Evolutionary conservation across 2,329 filamentous ascomycete species (phyloP).

Genomic region (Tolypocladium inflatum): DNA sequence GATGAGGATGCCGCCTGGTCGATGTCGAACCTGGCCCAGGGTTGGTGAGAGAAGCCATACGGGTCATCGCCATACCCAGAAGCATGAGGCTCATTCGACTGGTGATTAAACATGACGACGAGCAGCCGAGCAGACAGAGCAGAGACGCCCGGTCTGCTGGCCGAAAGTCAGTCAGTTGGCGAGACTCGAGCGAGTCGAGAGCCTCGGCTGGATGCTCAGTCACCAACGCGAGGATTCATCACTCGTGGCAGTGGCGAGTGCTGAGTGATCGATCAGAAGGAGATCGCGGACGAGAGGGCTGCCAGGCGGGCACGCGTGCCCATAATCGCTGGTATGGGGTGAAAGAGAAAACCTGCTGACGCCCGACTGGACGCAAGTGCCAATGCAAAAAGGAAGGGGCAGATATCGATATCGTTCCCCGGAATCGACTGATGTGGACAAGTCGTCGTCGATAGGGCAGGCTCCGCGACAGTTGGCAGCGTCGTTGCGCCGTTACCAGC

Average conservation of each 20-base stretch:
- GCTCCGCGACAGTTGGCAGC: slow-evolving; percentile 3
- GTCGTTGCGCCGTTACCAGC: slow-evolving; percentile 1
- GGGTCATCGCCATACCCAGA: slow-evolving; percentile 17
- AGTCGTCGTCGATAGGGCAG: slow-evolving; percentile 9
- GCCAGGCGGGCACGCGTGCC: slow-evolving; percentile 23
- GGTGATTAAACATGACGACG: slow-evolving; percentile 29
- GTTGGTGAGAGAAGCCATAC: slow-evolving; percentile 21
- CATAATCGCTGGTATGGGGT: slow-evolving; percentile 20
- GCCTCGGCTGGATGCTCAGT: slow-evolving; percentile 25
- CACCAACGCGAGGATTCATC: slow-evolving; percentile 24
- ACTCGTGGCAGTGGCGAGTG: slow-evolving; percentile 24
- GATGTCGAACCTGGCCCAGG: slow-evolving; percentile 22
- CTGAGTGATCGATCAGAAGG: slow-evolving; percentile 20
- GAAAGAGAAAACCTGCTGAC: slow-evolving; percentile 14
- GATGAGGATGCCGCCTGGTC: slow-evolving; percentile 12
- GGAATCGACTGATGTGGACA: slow-evolving; percentile 11
- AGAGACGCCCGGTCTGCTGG: slow-evolving; percentile 20
- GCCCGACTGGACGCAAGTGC: slow-evolving; percentile 7
- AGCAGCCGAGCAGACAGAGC: slow-evolving; percentile 20
- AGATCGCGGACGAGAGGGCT: slow-evolving; percentile 20
- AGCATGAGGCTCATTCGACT: slow-evolving; percentile 20
- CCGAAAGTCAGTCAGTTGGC: slow-evolving; percentile 23
- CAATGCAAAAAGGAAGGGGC: slow-evolving; percentile 4
- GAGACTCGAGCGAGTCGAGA: slow-evolving; percentile 28
- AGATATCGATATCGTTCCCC: slow-evolving; percentile 10